Evolutionary conservation across 1,139 yeast genomes (phyloP), one percentile per base, ranked within the genome.

Genomic region (Candida sp.): DNA sequence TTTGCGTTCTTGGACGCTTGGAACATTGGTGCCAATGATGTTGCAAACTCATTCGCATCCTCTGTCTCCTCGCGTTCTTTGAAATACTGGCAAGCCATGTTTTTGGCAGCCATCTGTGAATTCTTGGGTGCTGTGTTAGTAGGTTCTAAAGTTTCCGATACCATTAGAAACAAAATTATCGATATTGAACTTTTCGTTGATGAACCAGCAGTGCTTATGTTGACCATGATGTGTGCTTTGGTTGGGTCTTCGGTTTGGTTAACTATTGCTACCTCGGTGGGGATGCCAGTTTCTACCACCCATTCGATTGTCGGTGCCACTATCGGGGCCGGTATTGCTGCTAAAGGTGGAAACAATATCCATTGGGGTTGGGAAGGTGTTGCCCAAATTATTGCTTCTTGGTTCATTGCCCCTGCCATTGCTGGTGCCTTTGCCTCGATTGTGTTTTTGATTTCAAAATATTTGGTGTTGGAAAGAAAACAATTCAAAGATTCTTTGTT

Each of bases 21-120:
- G 77, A 83, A 83, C 60, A 85, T 84, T 54, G 95, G 95, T 44
- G 95, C 93, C 36, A 85, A 86, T 58, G 93, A 85, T 71, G 90
- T 84, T 46, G 87, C 93, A 33, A 85, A 86, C 67, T 84, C 93
- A 4, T 85, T 83, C 58, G 86, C 91, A 1, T 82, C 90, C 2
- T 80, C 87, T 3, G 81, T 84, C 21, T 81, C 90, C 4, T 82
- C 91, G 9, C 68, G 87, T 53, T 77, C 89, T 22, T 67, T 85
- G 49, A 78, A 78, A 45, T 83, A 83, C 60, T 79, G 86, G 80
- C 93, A 85, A 63, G 91, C 90, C 22, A 81, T 82, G 85, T 51
- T 82, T 33, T 64, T 84, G 41, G 88, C 88, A 0, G 85, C 79
- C 33, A 56, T 82, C 39, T 80, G 83, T 68, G 91, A 84, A 62